phyloP scores from a whole-genome alignment of 495 filamentous ascomycete species.

The Zalerion maritima region DNA sequence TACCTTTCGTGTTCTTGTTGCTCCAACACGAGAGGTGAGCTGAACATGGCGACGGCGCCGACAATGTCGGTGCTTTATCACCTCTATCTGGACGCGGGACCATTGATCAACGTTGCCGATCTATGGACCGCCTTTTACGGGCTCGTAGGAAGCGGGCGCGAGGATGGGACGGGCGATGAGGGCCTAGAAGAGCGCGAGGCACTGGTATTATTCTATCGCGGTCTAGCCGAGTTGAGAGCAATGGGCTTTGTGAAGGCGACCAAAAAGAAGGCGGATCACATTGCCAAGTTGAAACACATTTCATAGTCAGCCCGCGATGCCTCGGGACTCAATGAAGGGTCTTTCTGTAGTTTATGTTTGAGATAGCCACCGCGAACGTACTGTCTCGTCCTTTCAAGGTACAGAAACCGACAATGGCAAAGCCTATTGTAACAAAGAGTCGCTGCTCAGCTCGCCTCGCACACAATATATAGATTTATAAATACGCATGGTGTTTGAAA shows the following conservation, averaged over 20 bases:
- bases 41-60: constrained; percentile 56
- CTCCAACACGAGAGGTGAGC: constrained; percentile 24
- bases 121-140: constrained; percentile 78
- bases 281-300: constrained; percentile 56
- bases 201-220: constrained; percentile 66
- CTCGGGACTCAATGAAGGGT: too few species aligned
- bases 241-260: constrained; percentile 81
- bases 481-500: too few species aligned
- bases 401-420: too few species aligned
- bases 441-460: too few species aligned
- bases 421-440: too few species aligned
- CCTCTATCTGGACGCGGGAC: constrained; percentile 77
- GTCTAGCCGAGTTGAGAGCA: constrained; percentile 65
- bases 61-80: constrained; percentile 75
- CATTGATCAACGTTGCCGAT: constrained; percentile 76
- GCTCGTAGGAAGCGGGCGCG: constrained; percentile 55
- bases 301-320: constrained; percentile 4
- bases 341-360: too few species aligned
- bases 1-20: constrained; percentile 71
- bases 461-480: too few species aligned
- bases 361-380: too few species aligned
- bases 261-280: constrained; percentile 81
- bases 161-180: constrained; percentile 30
- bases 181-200: constrained; percentile 33
- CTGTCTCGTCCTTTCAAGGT: too few species aligned